Evolutionary conservation across 108 stramenopile species (phyloP).

Genomic region (Skeletonema grethae): DNA sequence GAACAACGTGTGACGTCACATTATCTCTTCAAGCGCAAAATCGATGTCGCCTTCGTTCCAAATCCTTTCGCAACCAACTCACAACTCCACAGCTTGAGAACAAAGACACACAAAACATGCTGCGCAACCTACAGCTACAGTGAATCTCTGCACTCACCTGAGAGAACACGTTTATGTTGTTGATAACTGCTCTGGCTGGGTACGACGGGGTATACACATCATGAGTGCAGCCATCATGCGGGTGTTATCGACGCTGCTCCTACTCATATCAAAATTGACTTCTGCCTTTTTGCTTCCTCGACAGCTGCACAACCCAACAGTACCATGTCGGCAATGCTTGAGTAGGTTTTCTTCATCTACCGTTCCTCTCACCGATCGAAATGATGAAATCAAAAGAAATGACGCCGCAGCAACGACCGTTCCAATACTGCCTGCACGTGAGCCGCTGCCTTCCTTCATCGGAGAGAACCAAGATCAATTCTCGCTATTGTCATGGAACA

Average conservation of each 20-base stretch:
- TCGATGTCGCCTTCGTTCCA: too few species aligned
- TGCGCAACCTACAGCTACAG: too few species aligned
- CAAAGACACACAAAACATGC: too few species aligned
- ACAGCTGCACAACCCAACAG: background rate
- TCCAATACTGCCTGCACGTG: constrained; percentile 26
- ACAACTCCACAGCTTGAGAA: too few species aligned
- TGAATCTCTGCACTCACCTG: too few species aligned
- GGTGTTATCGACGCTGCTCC: background rate
- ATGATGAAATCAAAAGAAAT: background rate
- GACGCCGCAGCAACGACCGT: constrained; percentile 3
- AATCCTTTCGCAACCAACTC: too few species aligned
- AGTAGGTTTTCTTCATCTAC: background rate
- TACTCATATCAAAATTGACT: background rate
- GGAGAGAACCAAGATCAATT: constrained; percentile 8
- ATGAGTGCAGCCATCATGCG: too few species aligned
- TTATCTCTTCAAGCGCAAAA: too few species aligned
- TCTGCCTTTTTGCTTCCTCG: background rate
- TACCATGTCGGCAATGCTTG: background rate
- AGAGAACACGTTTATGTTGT: too few species aligned
- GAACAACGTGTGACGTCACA: too few species aligned
- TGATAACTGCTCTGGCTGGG: too few species aligned
- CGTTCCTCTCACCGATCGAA: constrained; percentile 11
- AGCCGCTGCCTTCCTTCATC: constrained; percentile 25
- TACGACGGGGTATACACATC: too few species aligned
- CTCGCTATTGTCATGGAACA: constrained; percentile 58